Conservation (phyloP, 2,329 filamentous ascomycete genomes). For the Penicillium sp. region DNA sequence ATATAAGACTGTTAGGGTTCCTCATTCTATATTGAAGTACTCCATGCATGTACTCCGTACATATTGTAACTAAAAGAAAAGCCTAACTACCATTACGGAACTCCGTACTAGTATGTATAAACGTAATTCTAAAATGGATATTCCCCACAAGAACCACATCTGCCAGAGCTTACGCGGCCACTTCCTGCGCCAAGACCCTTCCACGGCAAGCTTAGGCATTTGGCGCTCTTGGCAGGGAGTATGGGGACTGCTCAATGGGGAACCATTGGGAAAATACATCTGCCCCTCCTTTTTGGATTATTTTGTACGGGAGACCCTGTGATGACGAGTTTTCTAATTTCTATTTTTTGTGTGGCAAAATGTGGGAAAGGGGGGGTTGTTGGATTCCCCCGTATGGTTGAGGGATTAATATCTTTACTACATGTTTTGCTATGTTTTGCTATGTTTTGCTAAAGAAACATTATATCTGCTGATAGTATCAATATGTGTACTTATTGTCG, state of each 20-base stretch:
- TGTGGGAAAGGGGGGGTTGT: constrained; percentile 13
- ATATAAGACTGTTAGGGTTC: neutral
- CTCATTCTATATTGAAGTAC: neutral
- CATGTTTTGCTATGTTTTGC: neutral
- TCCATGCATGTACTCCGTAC: neutral
- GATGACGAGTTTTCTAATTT: constrained; percentile 7
- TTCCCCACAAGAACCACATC: constrained; percentile 21
- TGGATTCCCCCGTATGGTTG: neutral
- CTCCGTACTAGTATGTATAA: neutral
- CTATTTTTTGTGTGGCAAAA: constrained; percentile 13
- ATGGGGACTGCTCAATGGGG: neutral
- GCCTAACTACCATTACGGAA: neutral
- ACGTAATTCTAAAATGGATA: neutral
- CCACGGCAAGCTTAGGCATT: constrained; percentile 29
- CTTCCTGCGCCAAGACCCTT: constrained; percentile 23
- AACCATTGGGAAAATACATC: neutral
- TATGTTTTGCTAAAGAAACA: neutral
- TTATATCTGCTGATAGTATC: neutral
- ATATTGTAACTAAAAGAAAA: neutral
- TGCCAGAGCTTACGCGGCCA: constrained; percentile 27
- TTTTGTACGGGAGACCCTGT: neutral
- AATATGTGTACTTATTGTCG: neutral
- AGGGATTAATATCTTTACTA: neutral
- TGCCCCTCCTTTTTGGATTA: constrained; percentile 9
- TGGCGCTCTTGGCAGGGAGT: constrained; percentile 21